Evolutionary conservation across 2,329 filamentous ascomycete genomes (phyloP), one percentile per base, ranked within the genome.

Genomic region (Colletotrichum orchidophilum): DNA sequence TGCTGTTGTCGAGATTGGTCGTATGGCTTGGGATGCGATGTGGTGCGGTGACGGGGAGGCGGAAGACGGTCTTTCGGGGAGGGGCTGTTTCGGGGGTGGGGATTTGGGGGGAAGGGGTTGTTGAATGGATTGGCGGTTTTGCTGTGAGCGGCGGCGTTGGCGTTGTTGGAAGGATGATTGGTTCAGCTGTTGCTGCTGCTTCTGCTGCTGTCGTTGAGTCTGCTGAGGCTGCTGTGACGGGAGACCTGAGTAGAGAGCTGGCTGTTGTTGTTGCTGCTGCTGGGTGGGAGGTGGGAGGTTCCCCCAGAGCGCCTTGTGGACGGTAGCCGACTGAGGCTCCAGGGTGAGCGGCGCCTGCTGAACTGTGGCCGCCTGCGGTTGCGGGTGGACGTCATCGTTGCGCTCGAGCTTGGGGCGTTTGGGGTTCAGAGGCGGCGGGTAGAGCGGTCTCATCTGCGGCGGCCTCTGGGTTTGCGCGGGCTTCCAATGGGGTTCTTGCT

Each of bases 61-160:
- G 27, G 71, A 49, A 11, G 55, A 42, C 15, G 50, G 59, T 15
- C 71, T 39, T 15, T 49, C 39, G 39, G 63, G 72, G 29, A 50
- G 59, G 21, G 65, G 61, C 31, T 71, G 54, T 58, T 33, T 70
- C 2, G 70, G 58, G 5, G 70, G 66, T 18, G 66, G 70, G 12
- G 71, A 66, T n/a, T 60, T 55, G 65, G 61, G 35, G 15, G 63
- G 68, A 7, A 71, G 66, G 75, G 78, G 29, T 74, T 63, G 12
- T 55, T 73, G 24, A 72, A 72, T 39, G 65, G 75, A 33, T 68
- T 69, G 73, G 26, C 75, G 73, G 49, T 21, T 72, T 75, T 35
- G 50, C 74, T 67, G 31, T 76, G 78, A 6, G 79, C 78, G 50
- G 70, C 72, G 24, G 68, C 65, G n/a, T 73, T 63, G 66, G 71